Conservation (phyloP, 768 basidiomycete species). For the Lactarius hengduanensis region DNA sequence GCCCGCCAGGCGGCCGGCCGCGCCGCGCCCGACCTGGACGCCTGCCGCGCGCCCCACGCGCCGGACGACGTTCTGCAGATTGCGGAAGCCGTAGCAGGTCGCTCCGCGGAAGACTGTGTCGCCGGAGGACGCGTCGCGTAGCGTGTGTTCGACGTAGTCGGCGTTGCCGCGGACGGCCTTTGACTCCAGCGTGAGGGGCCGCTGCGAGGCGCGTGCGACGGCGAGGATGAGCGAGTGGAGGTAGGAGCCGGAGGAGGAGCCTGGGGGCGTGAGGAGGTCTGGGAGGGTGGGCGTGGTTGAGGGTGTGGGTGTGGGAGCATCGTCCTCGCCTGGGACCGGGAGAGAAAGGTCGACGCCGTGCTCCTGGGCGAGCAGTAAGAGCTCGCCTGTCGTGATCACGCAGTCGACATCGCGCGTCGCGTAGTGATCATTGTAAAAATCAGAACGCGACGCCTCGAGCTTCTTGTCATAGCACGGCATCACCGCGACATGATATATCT, state of each 20-base stretch:
- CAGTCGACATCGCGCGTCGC: conserved; percentile 93
- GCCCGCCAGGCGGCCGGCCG: conserved; percentile 49
- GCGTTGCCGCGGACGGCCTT: conserved; percentile 33
- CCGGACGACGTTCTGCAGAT: conserved; percentile 94
- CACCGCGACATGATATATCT: conserved; percentile 94
- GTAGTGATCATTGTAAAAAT: conserved; percentile 83
- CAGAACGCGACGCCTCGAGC: conserved; percentile 91
- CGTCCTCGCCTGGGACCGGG: conserved; percentile 52
- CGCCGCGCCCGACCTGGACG: conserved; percentile 61
- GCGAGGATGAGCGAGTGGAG: conserved; percentile 73
- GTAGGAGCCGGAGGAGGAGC: conserved; percentile 92
- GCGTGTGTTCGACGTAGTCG: conserved; percentile 50
- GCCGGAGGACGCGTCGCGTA: conserved; percentile 61
- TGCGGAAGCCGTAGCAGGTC: conserved; percentile 96
- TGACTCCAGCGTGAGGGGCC: conserved; percentile 33
- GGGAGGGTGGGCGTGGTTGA: conserved; percentile 44
- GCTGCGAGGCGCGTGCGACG: conserved; percentile 43
- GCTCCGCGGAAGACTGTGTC: conserved; percentile 86
- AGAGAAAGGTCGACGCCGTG: conserved; percentile 72
- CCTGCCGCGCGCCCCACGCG: conserved; percentile 28
- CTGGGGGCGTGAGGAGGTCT: conserved; percentile 72
- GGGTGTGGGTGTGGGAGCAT: conserved; percentile 33
- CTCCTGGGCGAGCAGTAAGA: conserved; percentile 81
- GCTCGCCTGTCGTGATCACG: conserved; percentile 94
- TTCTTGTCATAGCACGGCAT: conserved; percentile 99